Percentiles rank a stretch among this genome's conserved stretches.
Conservation (phyloP, 2,329 filamentous ascomycete genomes). For the Trichoderma harzianum region DNA sequence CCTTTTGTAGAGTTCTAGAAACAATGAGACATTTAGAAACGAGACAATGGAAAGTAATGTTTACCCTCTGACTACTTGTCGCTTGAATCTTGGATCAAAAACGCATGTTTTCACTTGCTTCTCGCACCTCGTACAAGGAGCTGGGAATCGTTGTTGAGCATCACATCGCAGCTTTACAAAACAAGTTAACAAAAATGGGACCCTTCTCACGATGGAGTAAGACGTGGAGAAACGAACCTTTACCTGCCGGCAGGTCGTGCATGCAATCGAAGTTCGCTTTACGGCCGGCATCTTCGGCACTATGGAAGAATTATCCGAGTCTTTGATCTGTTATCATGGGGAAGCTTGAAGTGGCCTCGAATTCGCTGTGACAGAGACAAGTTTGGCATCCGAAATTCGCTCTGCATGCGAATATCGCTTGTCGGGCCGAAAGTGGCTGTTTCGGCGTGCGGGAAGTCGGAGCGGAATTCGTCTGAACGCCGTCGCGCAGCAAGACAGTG, state of each 20-base stretch:
- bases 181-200: background rate
- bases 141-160: background rate
- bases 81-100: background rate
- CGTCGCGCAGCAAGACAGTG: background rate
- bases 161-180: background rate
- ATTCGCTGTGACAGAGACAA: background rate
- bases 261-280: background rate
- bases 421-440: background rate
- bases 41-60: background rate
- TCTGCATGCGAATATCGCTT: background rate
- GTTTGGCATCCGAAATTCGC: background rate
- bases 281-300: background rate
- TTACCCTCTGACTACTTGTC: background rate
- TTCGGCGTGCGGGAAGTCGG: background rate
- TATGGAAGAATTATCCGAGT: background rate
- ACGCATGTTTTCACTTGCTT: background rate
- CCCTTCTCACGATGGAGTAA: background rate
- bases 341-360: background rate
- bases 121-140: background rate
- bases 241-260: background rate
- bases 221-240: background rate
- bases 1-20: background rate
- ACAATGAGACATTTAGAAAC: background rate
- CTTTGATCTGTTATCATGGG: background rate
- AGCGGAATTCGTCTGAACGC: background rate